These are phyloP conservation scores for Didymella pinodella DNA, from an alignment of 2,329 filamentous ascomycete genomes.

Conservation along the genomic window DNA sequence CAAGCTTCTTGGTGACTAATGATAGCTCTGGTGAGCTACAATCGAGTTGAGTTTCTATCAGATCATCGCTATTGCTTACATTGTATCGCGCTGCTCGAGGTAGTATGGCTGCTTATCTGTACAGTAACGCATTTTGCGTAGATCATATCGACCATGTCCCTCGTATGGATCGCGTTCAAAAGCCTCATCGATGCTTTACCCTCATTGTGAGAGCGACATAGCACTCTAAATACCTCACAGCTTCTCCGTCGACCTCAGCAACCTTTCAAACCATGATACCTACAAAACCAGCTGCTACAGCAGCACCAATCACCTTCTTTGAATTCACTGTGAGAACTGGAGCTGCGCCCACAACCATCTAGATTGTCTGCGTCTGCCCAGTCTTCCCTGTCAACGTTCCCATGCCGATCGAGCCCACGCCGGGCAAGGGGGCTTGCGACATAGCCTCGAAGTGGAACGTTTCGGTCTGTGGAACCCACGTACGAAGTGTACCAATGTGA, in stretches of 20 bases:
- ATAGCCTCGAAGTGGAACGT: constrained; percentile 38
- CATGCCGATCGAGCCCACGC: constrained; percentile 45
- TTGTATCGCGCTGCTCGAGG: not conserved
- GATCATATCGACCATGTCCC: not conserved
- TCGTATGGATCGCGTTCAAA: not conserved
- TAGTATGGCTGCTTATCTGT: not conserved
- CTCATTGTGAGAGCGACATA: not conserved
- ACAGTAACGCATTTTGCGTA: not conserved
- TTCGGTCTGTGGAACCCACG: constrained; percentile 45
- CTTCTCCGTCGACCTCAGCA: not conserved
- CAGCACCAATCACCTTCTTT: constrained; percentile 31
- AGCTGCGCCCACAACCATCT: constrained; percentile 31
- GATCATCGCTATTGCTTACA: not conserved
- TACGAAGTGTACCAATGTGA: constrained; percentile 34
- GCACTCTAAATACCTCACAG: not conserved
- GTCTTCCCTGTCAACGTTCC: constrained; percentile 44
- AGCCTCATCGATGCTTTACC: not conserved
- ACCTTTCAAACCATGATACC: constrained; percentile 28
- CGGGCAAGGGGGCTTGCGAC: constrained; percentile 35
- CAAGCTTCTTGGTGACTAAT: too few species aligned
- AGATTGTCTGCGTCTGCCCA: constrained; percentile 39
- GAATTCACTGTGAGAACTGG: constrained; percentile 28
- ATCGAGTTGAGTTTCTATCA: too few species aligned
- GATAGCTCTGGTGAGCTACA: too few species aligned
- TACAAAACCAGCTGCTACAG: constrained; percentile 36